These are phyloP conservation scores for Termitomyces bulborhizus DNA, from an alignment of 768 basidiomycete species.

Conservation along the genomic window DNA sequence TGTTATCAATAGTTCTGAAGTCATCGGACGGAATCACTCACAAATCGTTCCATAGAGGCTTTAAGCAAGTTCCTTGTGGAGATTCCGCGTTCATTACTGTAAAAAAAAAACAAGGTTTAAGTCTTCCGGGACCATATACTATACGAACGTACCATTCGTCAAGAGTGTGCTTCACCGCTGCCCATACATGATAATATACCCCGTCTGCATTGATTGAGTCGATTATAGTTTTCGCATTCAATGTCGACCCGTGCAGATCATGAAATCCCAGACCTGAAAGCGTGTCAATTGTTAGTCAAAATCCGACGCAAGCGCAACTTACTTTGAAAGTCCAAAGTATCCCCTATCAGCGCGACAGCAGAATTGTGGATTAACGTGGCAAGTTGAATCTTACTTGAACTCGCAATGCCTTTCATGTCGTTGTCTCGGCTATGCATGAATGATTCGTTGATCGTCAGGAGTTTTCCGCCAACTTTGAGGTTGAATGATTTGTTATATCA, in stretches of 20 bases:
- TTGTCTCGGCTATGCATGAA: neutral
- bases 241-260: slow-evolving; percentile 22
- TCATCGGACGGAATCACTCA: slow-evolving; percentile 10
- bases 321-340: slow-evolving; percentile 41
- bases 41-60: slow-evolving; percentile 22
- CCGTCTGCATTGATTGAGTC: slow-evolving; percentile 12
- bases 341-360: slow-evolving; percentile 32
- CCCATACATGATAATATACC: slow-evolving; percentile 25
- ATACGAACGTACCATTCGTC: slow-evolving; percentile 13
- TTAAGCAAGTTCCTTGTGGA: slow-evolving; percentile 6
- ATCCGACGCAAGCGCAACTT: slow-evolving; percentile 9
- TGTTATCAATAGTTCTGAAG: neutral
- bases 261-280: slow-evolving; percentile 16
- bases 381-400: slow-evolving; percentile 1
- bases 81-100: slow-evolving; percentile 10
- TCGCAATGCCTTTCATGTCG: neutral
- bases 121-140: neutral
- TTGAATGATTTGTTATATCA: neutral
- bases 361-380: slow-evolving; percentile 13
- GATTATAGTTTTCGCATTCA: slow-evolving; percentile 16
- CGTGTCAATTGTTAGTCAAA: neutral
- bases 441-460: neutral
- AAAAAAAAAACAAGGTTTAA: neutral
- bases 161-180: slow-evolving; percentile 23
- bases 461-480: neutral